Evolutionary conservation across 148 eudicot genomes (phyloP).

Genomic region (Oxyria digyna): DNA sequence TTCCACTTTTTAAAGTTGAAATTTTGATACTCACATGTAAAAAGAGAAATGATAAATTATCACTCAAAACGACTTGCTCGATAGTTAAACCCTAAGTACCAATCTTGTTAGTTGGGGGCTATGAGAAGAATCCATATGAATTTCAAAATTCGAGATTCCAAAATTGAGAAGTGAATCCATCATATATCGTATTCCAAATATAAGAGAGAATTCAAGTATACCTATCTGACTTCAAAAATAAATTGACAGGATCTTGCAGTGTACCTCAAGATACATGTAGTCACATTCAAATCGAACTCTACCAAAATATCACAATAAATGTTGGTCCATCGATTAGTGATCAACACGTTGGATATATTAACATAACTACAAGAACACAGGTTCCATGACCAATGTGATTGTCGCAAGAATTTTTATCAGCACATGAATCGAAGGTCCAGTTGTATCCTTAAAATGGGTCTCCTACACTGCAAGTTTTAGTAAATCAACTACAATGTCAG

Average conservation of each 20-base stretch:
- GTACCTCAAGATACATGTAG: slow-evolving; percentile 3
- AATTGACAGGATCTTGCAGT: not conserved
- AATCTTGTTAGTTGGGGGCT: no score
- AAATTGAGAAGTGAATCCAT: not conserved
- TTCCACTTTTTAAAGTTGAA: no score
- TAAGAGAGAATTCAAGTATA: slow-evolving; percentile 2
- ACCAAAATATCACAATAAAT: not conserved
- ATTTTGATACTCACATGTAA: not conserved
- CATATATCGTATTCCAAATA: slow-evolving; percentile 2
- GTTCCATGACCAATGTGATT: slow-evolving; percentile 96
- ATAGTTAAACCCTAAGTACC: not conserved
- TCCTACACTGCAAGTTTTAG: slow-evolving; percentile 76
- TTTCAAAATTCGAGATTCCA: not conserved
- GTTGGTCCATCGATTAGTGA: slow-evolving; percentile 1
- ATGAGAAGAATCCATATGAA: no score
- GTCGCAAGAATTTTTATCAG: slow-evolving; percentile 96
- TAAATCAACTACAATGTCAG: not conserved
- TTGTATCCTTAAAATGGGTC: slow-evolving; percentile 98
- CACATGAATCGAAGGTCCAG: slow-evolving; percentile 96
- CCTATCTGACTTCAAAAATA: slow-evolving; percentile 3
- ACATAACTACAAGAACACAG: slow-evolving; percentile 52
- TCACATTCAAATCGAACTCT: not conserved
- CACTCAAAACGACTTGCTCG: not conserved
- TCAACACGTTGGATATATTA: slow-evolving; percentile 1
- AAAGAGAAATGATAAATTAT: not conserved